phyloP scores from a whole-genome alignment of 2,329 filamentous ascomycete genomes.

The Pseudopyricularia cyperi region DNA sequence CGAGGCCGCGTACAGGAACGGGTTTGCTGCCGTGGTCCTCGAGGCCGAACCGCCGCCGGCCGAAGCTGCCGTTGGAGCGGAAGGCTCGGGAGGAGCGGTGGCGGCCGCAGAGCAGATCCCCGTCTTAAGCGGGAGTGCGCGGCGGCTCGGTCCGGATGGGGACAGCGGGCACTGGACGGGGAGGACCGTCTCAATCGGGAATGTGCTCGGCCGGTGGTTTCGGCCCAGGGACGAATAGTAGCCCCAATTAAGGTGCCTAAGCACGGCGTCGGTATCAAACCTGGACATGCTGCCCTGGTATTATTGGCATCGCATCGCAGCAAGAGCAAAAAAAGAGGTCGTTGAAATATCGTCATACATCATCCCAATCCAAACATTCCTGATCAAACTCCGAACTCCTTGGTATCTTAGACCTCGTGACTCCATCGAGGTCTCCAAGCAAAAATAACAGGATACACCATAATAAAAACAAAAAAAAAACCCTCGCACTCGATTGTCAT shows the following conservation, averaged over 20 bases:
- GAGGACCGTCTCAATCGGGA: conserved; percentile 41
- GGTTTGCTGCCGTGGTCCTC: conserved; percentile 29
- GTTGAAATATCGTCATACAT: background rate
- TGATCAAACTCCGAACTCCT: conserved; percentile 1
- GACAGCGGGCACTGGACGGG: conserved; percentile 43
- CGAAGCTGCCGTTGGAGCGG: conserved; percentile 10
- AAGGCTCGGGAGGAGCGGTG: background rate
- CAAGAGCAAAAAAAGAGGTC: background rate
- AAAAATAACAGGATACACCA: background rate
- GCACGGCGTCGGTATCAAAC: background rate
- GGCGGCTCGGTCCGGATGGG: conserved; percentile 23
- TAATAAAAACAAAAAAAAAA: conserved; percentile 8
- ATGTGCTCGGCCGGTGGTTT: conserved; percentile 55
- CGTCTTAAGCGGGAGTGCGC: conserved; percentile 44
- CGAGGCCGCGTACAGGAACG: conserved; percentile 39
- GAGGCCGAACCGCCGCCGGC: conserved; percentile 24
- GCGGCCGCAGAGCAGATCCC: conserved; percentile 35
- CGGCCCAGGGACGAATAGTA: conserved; percentile 23
- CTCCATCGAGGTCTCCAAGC: background rate
- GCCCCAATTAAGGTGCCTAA: background rate
- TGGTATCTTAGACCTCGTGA: background rate
- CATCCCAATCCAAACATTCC: background rate
- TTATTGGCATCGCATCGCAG: too few species aligned
- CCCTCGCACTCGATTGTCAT: background rate
- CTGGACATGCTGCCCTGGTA: too few species aligned